A percentile compares a stretch with the other conserved stretches of the same genome.
Evolutionary conservation across 1,139 yeast species (phyloP).

Genomic region (Candida tropicalis): DNA sequence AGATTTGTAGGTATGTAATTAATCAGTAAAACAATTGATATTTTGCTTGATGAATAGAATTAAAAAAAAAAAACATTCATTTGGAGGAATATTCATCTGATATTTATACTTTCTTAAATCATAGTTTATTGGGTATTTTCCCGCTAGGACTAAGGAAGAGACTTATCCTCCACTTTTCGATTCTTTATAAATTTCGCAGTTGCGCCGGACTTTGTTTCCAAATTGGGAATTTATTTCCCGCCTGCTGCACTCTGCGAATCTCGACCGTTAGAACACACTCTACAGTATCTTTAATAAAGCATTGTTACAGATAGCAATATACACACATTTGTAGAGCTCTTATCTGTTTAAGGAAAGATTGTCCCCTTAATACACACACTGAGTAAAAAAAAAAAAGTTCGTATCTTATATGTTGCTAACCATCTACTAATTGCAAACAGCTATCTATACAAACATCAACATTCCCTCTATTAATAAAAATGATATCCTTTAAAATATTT

Average conservation of each 20-base stretch:
- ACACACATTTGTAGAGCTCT: too few relatives aligned
- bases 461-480: conserved; percentile 65
- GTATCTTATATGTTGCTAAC: conserved; percentile 5
- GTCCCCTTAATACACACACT: too few relatives aligned
- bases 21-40: neutral
- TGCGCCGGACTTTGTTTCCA: conserved; percentile 2
- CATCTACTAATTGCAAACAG: conserved; percentile 39
- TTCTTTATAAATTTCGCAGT: neutral
- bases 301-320: too few relatives aligned
- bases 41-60: neutral
- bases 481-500: conserved; percentile 70
- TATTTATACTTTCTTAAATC: conserved; percentile 3
- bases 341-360: too few relatives aligned
- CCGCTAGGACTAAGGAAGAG: neutral
- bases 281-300: too few relatives aligned
- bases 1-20: too few relatives aligned
- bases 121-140: neutral
- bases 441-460: conserved; percentile 80
- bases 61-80: neutral
- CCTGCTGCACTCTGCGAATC: neutral
- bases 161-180: too few relatives aligned
- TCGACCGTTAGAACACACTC: too few relatives aligned
- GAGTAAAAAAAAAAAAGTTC: too few relatives aligned
- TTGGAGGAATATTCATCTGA: neutral
- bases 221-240: neutral